phyloP scores from a whole-genome alignment of 257 asterid genomes.

The Nicotiana tabacum region DNA sequence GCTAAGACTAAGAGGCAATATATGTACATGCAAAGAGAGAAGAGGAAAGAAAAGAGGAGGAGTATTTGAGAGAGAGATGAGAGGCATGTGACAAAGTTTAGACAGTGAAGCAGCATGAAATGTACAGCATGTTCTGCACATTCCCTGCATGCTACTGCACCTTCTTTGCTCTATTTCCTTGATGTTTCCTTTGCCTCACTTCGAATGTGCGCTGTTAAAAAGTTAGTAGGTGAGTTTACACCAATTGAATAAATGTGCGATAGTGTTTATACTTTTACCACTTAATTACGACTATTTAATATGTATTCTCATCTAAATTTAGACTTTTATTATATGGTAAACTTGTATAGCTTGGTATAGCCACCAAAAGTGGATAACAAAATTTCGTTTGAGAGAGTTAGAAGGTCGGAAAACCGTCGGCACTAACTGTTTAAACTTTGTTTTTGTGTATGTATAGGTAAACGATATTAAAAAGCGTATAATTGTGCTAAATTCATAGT shows the following conservation, averaged over 20 bases:
- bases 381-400: neutral
- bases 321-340: neutral
- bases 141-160: constrained; percentile 68
- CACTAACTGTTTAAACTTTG: too few species aligned
- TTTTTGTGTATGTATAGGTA: too few species aligned
- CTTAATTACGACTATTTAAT: too few species aligned
- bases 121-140: constrained; percentile 94
- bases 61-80: constrained; percentile 20
- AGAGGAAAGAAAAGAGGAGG: constrained; percentile 17
- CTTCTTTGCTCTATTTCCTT: constrained; percentile 1
- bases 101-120: constrained; percentile 70
- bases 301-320: neutral
- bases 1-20: constrained; percentile 21
- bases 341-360: neutral
- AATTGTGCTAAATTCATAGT: too few species aligned
- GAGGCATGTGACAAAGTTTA: constrained; percentile 56
- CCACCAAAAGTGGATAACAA: too few species aligned
- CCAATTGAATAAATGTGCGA: neutral
- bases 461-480: too few species aligned
- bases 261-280: too few species aligned
- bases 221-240: neutral
- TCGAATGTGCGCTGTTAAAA: neutral
- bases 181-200: neutral
- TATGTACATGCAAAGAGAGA: neutral
- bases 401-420: neutral